Conservation (phyloP, 352 stramenopile species). For the Phytopythium sindhum region DNA sequence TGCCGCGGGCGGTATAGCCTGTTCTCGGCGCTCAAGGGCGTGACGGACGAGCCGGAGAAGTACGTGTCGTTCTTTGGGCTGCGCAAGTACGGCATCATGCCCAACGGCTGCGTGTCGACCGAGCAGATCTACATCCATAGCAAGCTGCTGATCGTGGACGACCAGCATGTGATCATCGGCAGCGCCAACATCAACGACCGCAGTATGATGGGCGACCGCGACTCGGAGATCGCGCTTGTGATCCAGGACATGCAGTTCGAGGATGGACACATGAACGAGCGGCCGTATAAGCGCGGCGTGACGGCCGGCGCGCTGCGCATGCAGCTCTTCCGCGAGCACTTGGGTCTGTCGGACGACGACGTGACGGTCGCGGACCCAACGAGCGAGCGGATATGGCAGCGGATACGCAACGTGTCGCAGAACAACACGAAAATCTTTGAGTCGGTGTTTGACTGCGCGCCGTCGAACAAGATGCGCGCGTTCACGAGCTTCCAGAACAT, state of each 20-base stretch:
- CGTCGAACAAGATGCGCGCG: constrained; percentile 74
- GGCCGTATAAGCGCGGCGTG: constrained; percentile 57
- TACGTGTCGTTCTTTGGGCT: constrained; percentile 86
- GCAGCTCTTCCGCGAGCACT: constrained; percentile 81
- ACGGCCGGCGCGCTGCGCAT: constrained; percentile 63
- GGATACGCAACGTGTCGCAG: constrained; percentile 47
- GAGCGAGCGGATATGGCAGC: constrained; percentile 59
- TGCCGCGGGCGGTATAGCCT: constrained; percentile 75
- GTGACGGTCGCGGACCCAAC: constrained; percentile 50
- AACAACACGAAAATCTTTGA: constrained; percentile 83
- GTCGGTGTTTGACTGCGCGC: constrained; percentile 78
- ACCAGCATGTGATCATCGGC: constrained; percentile 88
- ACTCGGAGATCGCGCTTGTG: constrained; percentile 84
- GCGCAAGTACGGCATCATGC: constrained; percentile 80
- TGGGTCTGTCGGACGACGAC: constrained; percentile 65
- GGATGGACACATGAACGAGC: constrained; percentile 71
- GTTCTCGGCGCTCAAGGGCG: constrained; percentile 60
- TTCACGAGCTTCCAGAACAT: constrained; percentile 79
- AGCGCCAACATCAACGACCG: constrained; percentile 96
- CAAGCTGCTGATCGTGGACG: constrained; percentile 89
- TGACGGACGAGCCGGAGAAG: constrained; percentile 61
- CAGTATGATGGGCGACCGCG: constrained; percentile 90
- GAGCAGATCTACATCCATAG: constrained; percentile 94
- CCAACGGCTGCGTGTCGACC: constrained; percentile 70
- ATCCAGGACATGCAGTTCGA: constrained; percentile 84